A percentile compares a stretch with the other conserved stretches of the same genome.
Conservation (phyloP, 1,284 basidiomycete species). For the Apiotrichum siamense region DNA sequence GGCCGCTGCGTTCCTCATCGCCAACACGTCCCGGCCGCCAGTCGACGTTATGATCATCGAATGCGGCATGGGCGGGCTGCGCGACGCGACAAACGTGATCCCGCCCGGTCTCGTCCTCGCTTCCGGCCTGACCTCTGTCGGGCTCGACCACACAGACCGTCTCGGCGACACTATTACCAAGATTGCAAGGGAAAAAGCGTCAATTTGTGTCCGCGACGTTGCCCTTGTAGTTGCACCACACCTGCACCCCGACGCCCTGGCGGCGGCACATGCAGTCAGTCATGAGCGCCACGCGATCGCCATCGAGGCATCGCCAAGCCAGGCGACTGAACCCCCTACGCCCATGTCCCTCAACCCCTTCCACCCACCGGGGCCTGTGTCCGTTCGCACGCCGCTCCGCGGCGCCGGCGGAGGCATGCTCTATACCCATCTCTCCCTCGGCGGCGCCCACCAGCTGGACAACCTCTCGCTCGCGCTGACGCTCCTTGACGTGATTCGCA, state of each 20-base stretch:
- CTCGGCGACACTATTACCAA: conserved; percentile 68
- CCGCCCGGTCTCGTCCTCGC: conserved; percentile 63
- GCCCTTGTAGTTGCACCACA: conserved; percentile 73
- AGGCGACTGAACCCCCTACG: conserved; percentile 4
- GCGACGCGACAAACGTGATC: conserved; percentile 91
- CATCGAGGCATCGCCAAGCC: conserved; percentile 18
- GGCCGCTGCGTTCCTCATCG: conserved; percentile 64
- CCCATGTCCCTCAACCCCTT: conserved; percentile 35
- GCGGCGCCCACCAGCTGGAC: conserved; percentile 72
- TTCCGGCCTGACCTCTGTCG: conserved; percentile 77
- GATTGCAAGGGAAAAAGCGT: conserved; percentile 79
- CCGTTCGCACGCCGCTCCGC: conserved; percentile 18
- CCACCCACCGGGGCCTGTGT: conserved; percentile 13
- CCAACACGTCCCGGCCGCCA: conserved; percentile 54
- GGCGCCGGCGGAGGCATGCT: conserved; percentile 6
- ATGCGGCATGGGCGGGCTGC: conserved; percentile 87
- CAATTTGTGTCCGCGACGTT: conserved; percentile 64
- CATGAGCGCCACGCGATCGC: conserved; percentile 29
- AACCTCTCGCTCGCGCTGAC: conserved; percentile 69
- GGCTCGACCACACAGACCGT: conserved; percentile 87
- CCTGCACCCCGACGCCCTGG: conserved; percentile 53
- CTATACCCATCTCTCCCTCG: conserved; percentile 52
- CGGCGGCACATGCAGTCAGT: conserved; percentile 49
- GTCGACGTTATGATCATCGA: conserved; percentile 84
- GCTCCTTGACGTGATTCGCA: conserved; percentile 60